These are phyloP conservation scores for Backusella tuberculispora DNA, from an alignment of 192 early-diverging fungal genomes.

Conservation along the genomic window DNA sequence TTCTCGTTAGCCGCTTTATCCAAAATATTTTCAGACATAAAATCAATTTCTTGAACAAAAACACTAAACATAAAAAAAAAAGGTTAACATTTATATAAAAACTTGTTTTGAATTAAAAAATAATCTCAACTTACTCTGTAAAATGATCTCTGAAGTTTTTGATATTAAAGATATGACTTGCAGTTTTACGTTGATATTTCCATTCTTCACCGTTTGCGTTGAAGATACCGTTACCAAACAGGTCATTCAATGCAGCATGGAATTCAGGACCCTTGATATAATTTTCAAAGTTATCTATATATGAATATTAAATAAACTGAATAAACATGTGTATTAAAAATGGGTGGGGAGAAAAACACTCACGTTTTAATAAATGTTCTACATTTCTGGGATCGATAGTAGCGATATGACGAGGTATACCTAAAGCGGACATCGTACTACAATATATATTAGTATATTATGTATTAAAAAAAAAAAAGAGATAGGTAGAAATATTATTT, in stretches of 20 bases:
- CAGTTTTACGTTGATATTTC: constrained; percentile 62
- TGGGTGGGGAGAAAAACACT: background rate
- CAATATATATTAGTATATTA: background rate
- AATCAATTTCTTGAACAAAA: constrained; percentile 38
- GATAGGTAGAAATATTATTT: background rate
- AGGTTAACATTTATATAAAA: background rate
- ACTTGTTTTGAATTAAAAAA: background rate
- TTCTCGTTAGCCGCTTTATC: constrained; percentile 40
- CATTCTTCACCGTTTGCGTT: constrained; percentile 72
- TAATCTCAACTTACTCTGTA: constrained; percentile 33
- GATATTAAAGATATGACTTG: constrained; percentile 42
- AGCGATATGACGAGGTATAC: constrained; percentile 39
- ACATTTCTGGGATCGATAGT: constrained; percentile 41
- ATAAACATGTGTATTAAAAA: background rate
- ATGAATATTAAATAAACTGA: background rate
- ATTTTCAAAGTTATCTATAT: constrained; percentile 42
- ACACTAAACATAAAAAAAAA: constrained; percentile 29
- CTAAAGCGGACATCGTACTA: constrained; percentile 38
- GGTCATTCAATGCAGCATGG: constrained; percentile 48
- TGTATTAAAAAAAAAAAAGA: constrained; percentile 13
- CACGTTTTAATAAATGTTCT: constrained; percentile 46
- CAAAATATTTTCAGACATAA: constrained; percentile 35
- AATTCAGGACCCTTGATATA: constrained; percentile 54
- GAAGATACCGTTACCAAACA: constrained; percentile 74
- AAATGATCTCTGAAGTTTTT: constrained; percentile 47